Percentiles rank a stretch among this genome's conserved stretches.
phyloP scores from a whole-genome alignment of 495 filamentous ascomycete species.

The Penicillium bovifimosum region DNA sequence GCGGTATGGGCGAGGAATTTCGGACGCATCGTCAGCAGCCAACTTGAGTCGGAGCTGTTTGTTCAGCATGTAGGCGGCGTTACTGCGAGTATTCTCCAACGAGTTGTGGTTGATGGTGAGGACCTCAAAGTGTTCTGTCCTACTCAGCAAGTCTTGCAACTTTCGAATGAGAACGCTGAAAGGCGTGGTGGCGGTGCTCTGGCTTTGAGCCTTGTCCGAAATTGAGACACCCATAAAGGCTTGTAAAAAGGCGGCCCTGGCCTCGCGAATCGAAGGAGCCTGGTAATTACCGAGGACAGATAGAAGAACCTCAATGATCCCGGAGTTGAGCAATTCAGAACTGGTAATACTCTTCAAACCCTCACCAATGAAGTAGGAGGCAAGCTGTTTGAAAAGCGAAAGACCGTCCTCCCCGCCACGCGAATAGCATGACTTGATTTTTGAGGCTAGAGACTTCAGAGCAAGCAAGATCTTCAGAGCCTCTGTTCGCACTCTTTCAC shows the following conservation, averaged over 20 bases:
- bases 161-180: slow-evolving; percentile 92
- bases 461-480: slow-evolving; percentile 68
- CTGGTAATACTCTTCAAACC: slow-evolving; percentile 93
- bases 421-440: slow-evolving; percentile 66
- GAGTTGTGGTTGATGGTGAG: slow-evolving; percentile 90
- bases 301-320: slow-evolving; percentile 77
- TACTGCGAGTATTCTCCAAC: slow-evolving; percentile 86
- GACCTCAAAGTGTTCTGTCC: slow-evolving; percentile 97
- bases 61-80: slow-evolving; percentile 89
- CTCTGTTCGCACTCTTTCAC: slow-evolving; percentile 67
- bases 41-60: slow-evolving; percentile 92
- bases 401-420: slow-evolving; percentile 44
- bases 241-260: slow-evolving; percentile 79
- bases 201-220: slow-evolving; percentile 55
- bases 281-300: slow-evolving; percentile 68
- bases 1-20: slow-evolving; percentile 76
- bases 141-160: slow-evolving; percentile 89
- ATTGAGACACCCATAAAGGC: slow-evolving; percentile 84
- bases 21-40: slow-evolving; percentile 82
- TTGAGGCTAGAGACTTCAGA: slow-evolving; percentile 62
- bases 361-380: slow-evolving; percentile 84
- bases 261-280: slow-evolving; percentile 42
- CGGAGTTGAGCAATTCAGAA: slow-evolving; percentile 85
- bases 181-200: slow-evolving; percentile 65
- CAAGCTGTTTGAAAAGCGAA: slow-evolving; percentile 68